Evolutionary conservation across 352 stramenopile genomes (phyloP), one percentile per base, ranked within the genome.

Genomic region (Pythium monospermum): DNA sequence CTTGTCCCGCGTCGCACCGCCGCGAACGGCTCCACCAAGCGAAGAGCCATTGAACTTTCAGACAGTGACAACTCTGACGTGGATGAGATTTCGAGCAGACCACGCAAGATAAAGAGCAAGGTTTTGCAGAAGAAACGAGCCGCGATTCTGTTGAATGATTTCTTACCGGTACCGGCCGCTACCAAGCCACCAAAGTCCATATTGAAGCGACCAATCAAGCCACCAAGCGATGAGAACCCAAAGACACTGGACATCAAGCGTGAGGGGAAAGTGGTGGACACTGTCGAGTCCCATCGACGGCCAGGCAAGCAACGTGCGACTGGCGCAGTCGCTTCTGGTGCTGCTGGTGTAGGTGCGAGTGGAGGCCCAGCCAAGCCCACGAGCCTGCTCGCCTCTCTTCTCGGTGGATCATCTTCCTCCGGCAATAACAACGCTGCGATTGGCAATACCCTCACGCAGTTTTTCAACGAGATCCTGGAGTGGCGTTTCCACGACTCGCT

Each of bases 381-480:
- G 12, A 35, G 49, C 16, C 30, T 41, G 12, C 21, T 51, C 8
- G 37, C 57, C 2, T 70, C 57, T 3, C 19, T 53, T n/a, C n/a
- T n/a, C n/a, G n/a, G n/a, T n/a, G n/a, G n/a, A n/a, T n/a, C n/a
- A n/a, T n/a, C n/a, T n/a, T n/a, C 19, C 36, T 37, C 22, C 12
- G 19, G 23, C 11, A 15, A 25, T 18, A 21, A 23, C 48, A 46
- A 37, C 27, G 36, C 23, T 26, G n/a, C 50, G 3, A 69, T 68
- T 11, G 78, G 49, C 15, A 74, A 92, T 49, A 90, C 78, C 25
- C 32, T 92, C 12, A 81, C 76, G 31, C 81, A 87, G 52, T 93
- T 94, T 54, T 94, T 91, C 41, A 70, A 85, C 15, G 73, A 91
- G 19, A 87, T 94, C 57, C 53, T 94, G 12, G 74, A 87, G 56